Percentiles rank a stretch among this genome's conserved stretches.
Conservation (phyloP, 2,329 filamentous ascomycete genomes). For the Diaporthe vaccinii region DNA sequence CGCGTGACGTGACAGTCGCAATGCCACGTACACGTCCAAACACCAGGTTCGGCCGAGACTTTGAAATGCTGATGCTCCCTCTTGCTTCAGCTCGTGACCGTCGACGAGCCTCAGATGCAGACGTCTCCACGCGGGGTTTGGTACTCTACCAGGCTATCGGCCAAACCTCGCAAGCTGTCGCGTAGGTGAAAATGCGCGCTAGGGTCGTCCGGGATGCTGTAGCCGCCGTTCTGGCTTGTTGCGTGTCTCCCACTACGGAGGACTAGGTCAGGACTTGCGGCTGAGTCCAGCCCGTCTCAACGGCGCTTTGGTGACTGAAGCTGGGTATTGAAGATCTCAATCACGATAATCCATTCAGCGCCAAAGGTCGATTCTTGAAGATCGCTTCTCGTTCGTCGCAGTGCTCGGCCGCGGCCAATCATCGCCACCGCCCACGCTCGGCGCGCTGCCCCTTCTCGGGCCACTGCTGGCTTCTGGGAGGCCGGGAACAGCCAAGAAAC, state of each 20-base stretch:
- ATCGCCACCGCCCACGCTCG: slow-evolving; percentile 47
- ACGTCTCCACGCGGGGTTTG: neutral
- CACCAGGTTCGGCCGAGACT: neutral
- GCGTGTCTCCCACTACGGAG: neutral
- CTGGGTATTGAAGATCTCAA: neutral
- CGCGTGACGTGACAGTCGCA: neutral
- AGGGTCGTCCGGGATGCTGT: neutral
- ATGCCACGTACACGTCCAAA: too few species aligned
- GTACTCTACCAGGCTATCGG: neutral
- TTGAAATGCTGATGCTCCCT: too few species aligned
- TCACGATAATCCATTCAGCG: slow-evolving; percentile 47
- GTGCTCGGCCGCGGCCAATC: slow-evolving; percentile 60
- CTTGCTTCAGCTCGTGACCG: neutral
- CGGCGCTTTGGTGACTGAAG: neutral
- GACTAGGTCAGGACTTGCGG: neutral
- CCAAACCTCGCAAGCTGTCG: neutral
- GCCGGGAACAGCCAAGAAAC: slow-evolving; percentile 66
- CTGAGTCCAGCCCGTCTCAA: neutral
- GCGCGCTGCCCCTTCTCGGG: slow-evolving; percentile 41
- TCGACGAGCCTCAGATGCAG: neutral
- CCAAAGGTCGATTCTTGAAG: slow-evolving; percentile 58
- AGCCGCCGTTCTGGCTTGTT: neutral
- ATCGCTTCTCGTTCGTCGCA: slow-evolving; percentile 56
- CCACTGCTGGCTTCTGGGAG: slow-evolving; percentile 41
- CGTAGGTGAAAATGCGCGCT: neutral